phyloP scores from a whole-genome alignment of 2,329 filamentous ascomycete genomes.

The Scorias spongiosa region DNA sequence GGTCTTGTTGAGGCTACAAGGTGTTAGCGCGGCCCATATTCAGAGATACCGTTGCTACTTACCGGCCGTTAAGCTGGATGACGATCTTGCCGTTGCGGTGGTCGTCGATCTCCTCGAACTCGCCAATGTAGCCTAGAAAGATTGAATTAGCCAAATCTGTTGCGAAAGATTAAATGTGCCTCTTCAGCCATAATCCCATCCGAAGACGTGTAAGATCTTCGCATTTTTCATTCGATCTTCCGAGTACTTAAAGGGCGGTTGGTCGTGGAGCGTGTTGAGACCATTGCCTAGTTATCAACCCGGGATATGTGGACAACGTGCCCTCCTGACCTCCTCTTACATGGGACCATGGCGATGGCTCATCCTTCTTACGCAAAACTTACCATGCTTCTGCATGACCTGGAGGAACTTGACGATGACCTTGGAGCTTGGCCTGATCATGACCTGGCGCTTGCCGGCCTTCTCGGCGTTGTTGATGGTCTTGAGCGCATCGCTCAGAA shows the following conservation, averaged over 20 bases:
- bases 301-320: constrained; percentile 35
- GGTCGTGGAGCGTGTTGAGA: constrained; percentile 62
- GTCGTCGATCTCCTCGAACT: constrained; percentile 99
- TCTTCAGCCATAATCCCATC: constrained; percentile 53
- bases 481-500: constrained; percentile 77
- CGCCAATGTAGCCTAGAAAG: constrained; percentile 80
- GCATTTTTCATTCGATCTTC: constrained; percentile 62
- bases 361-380: constrained; percentile 26
- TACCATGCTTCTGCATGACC: constrained; percentile 99
- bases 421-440: constrained; percentile 97
- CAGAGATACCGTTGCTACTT: constrained; percentile 15
- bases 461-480: constrained; percentile 99
- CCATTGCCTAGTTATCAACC: constrained; percentile 99
- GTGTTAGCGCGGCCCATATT: constrained; percentile 3
- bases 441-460: constrained; percentile 96
- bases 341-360: background rate
- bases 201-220: constrained; percentile 97
- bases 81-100: constrained; percentile 99
- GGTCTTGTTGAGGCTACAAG: constrained; percentile 75
- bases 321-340: constrained; percentile 2
- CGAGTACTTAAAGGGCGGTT: constrained; percentile 99
- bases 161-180: constrained; percentile 86
- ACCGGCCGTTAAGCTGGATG: constrained; percentile 95
- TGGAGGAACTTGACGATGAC: constrained; percentile 99
- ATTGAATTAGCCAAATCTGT: constrained; percentile 51